Evolutionary conservation across 176 grass and related monocot genomes (phyloP).

Genomic region (Saccharum spontaneum): DNA sequence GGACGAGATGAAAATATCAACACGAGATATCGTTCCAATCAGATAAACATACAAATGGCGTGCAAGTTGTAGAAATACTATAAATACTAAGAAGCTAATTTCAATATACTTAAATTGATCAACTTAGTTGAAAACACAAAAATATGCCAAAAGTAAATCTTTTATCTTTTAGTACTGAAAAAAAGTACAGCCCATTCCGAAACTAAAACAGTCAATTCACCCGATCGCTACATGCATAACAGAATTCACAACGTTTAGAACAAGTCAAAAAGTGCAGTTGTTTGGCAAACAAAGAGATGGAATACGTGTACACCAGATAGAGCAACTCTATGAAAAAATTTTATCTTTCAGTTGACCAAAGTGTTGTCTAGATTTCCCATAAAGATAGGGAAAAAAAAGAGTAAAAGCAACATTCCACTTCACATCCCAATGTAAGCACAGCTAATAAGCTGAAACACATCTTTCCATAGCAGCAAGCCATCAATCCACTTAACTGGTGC

Average conservation of each 20-base stretch:
- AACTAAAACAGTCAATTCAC: background rate
- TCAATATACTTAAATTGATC: background rate
- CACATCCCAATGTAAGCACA: background rate
- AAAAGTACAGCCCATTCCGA: background rate
- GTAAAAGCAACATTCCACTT: background rate
- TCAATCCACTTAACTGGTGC: conserved; percentile 22
- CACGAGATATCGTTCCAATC: conserved; percentile 16
- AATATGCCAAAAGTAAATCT: background rate
- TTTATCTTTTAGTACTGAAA: background rate
- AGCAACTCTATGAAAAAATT: background rate
- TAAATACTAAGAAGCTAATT: background rate
- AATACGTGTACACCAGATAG: background rate
- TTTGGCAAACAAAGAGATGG: background rate
- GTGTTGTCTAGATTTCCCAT: background rate
- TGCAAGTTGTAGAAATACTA: conserved; percentile 4
- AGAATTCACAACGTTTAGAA: background rate
- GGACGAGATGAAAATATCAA: conserved; percentile 6
- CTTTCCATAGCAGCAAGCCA: background rate
- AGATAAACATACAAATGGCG: background rate
- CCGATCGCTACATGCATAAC: background rate
- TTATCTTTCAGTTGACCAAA: background rate
- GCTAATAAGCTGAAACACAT: background rate
- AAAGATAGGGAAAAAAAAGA: background rate
- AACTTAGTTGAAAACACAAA: background rate
- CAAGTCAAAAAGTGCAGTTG: background rate